phyloP scores from a whole-genome alignment of 2,329 filamentous ascomycete genomes.

The Colletotrichum abscissum region DNA sequence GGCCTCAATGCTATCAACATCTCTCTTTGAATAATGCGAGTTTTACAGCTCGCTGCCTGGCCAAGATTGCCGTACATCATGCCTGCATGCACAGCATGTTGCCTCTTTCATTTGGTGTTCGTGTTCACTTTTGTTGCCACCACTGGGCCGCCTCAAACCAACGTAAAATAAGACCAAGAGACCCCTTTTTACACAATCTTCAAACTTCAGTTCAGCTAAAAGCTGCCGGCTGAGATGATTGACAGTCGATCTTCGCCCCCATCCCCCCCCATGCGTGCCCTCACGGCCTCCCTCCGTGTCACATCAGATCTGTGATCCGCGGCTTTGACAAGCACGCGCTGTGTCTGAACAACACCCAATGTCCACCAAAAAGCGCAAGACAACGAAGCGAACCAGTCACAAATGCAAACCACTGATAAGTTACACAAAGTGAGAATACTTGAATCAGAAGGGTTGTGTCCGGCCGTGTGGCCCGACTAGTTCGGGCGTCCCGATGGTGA shows the following conservation, averaged over 20 bases:
- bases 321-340: background rate
- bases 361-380: background rate
- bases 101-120: background rate
- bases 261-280: background rate
- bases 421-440: background rate
- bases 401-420: no score
- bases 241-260: background rate
- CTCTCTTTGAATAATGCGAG: background rate
- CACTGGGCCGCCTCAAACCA: background rate
- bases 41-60: background rate
- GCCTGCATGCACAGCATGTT: background rate
- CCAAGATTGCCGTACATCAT: background rate
- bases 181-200: background rate
- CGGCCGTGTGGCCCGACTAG: slow-evolving; percentile 17
- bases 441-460: background rate
- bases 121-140: slow-evolving; percentile 1
- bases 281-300: background rate
- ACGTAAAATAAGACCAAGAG: background rate
- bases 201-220: background rate
- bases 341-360: background rate
- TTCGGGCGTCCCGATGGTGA: slow-evolving; percentile 15
- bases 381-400: background rate
- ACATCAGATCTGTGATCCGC: slow-evolving; percentile 20
- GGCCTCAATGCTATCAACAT: background rate
- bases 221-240: slow-evolving; percentile 5